These are phyloP conservation scores for Sarocladium oryzae DNA, from an alignment of 2,329 filamentous ascomycete species.

Conservation along the genomic window DNA sequence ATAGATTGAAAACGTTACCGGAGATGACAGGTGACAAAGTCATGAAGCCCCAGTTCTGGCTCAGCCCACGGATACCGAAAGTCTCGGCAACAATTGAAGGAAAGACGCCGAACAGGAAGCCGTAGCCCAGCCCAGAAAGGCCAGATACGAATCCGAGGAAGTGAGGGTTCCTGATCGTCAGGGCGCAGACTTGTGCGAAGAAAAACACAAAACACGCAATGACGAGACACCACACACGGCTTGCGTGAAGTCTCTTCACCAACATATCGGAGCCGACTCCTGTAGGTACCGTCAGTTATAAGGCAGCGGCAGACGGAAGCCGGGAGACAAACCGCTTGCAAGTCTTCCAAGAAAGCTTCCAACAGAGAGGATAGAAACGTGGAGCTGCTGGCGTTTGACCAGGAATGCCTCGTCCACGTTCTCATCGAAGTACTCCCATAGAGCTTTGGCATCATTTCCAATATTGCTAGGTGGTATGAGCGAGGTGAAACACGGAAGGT, in stretches of 20 bases:
- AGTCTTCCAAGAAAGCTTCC: conserved; percentile 81
- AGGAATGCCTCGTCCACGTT: conserved; percentile 68
- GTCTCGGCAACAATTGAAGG: conserved; percentile 84
- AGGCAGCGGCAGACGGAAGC: background rate
- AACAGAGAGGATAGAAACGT: conserved; percentile 90
- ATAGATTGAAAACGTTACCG: conserved; percentile 86
- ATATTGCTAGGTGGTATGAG: conserved; percentile 64
- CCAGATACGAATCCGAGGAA: conserved; percentile 71
- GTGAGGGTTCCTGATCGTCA: conserved; percentile 70
- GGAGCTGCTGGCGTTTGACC: conserved; percentile 74
- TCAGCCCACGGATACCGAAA: conserved; percentile 83
- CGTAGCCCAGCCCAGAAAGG: conserved; percentile 83
- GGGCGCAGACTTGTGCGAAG: conserved; percentile 68
- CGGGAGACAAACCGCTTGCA: conserved; percentile 51
- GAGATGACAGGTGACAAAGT: conserved; percentile 81
- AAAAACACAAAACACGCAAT: conserved; percentile 72
- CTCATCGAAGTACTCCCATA: conserved; percentile 82
- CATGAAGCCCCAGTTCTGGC: conserved; percentile 96
- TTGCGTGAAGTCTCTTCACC: conserved; percentile 72
- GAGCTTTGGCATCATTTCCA: conserved; percentile 77
- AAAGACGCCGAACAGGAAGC: conserved; percentile 89
- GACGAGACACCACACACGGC: conserved; percentile 86
- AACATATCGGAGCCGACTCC: conserved; percentile 88
- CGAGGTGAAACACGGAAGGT: background rate
- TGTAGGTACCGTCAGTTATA: conserved; percentile 22